Conservation (phyloP, 768 basidiomycete species). For the Russula olivacea region DNA sequence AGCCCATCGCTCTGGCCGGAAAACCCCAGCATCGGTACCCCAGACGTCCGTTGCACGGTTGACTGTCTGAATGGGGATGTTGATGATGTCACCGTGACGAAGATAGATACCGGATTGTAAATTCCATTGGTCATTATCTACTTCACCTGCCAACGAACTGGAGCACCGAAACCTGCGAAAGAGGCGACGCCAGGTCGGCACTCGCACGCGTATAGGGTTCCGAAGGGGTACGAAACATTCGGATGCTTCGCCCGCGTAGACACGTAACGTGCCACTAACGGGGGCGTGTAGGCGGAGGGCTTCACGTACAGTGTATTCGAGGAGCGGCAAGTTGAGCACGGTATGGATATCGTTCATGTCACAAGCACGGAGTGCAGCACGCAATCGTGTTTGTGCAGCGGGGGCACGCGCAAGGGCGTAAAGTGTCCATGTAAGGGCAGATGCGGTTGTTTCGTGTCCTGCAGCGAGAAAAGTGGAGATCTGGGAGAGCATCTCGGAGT, state of each 20-base stretch:
- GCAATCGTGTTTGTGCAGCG: slow-evolving; percentile 42
- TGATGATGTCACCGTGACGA: slow-evolving; percentile 48
- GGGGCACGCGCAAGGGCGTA: slow-evolving; percentile 49
- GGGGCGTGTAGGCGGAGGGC: slow-evolving; percentile 50
- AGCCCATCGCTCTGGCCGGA: slow-evolving; percentile 56
- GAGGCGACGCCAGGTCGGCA: slow-evolving; percentile 12
- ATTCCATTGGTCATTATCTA: slow-evolving; percentile 1
- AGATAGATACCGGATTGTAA: slow-evolving; percentile 8
- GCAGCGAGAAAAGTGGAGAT: slow-evolving; percentile 60
- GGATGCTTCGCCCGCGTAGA: slow-evolving; percentile 35
- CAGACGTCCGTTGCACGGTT: slow-evolving; percentile 52
- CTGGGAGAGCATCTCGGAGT: slow-evolving; percentile 54
- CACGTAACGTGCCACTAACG: slow-evolving; percentile 55
- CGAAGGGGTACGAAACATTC: slow-evolving; percentile 50
- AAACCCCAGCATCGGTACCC: slow-evolving; percentile 60
- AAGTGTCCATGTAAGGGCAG: slow-evolving; percentile 56
- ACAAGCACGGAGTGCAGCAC: slow-evolving; percentile 36
- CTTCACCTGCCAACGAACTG: neutral
- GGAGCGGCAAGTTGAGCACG: slow-evolving; percentile 40
- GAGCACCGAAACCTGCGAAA: neutral
- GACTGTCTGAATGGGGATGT: slow-evolving; percentile 53
- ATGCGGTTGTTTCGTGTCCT: slow-evolving; percentile 59
- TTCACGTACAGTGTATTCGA: slow-evolving; percentile 60
- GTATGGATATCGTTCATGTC: slow-evolving; percentile 24
- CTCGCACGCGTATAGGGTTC: slow-evolving; percentile 20